Conservation (phyloP, 768 basidiomycete species). For the Plicaturopsis crispa region DNA sequence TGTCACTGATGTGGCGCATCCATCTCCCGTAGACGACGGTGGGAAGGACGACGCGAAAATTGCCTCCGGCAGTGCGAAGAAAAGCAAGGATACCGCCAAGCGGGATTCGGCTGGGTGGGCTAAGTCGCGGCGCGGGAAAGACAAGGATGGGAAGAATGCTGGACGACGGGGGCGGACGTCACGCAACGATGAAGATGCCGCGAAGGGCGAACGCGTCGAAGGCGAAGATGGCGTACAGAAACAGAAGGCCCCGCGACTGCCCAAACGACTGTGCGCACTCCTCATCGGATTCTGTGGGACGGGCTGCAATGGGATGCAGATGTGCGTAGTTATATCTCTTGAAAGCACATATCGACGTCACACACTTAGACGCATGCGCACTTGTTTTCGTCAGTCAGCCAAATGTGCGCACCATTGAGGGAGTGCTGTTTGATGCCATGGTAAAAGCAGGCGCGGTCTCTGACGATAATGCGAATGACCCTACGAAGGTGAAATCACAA, state of each 20-base stretch:
- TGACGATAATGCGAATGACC: constrained; percentile 86
- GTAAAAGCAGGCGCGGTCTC: constrained; percentile 92
- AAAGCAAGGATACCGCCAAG: constrained; percentile 7
- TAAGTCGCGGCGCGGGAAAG: constrained; percentile 26
- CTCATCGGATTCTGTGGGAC: constrained; percentile 90
- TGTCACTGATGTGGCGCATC: no score
- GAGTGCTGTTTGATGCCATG: constrained; percentile 79
- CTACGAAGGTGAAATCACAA: constrained; percentile 57
- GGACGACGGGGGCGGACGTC: constrained; percentile 32
- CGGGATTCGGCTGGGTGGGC: constrained; percentile 23
- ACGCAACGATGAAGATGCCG: constrained; percentile 24
- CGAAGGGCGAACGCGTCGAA: constrained; percentile 13
- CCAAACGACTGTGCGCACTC: constrained; percentile 80
- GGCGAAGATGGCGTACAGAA: constrained; percentile 9
- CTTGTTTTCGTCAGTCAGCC: no score
- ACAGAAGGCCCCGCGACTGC: constrained; percentile 48
- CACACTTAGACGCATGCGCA: no score
- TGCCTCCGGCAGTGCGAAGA: not conserved
- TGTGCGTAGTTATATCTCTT: constrained; percentile 53
- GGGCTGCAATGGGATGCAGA: constrained; percentile 93
- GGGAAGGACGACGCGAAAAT: not conserved
- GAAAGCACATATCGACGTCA: no score
- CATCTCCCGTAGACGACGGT: no score
- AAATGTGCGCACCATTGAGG: constrained; percentile 78
- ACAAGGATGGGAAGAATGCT: constrained; percentile 26